Evolutionary conservation across 2,329 filamentous ascomycete genomes (phyloP).

Genomic region (Fusarium miscanthi): DNA sequence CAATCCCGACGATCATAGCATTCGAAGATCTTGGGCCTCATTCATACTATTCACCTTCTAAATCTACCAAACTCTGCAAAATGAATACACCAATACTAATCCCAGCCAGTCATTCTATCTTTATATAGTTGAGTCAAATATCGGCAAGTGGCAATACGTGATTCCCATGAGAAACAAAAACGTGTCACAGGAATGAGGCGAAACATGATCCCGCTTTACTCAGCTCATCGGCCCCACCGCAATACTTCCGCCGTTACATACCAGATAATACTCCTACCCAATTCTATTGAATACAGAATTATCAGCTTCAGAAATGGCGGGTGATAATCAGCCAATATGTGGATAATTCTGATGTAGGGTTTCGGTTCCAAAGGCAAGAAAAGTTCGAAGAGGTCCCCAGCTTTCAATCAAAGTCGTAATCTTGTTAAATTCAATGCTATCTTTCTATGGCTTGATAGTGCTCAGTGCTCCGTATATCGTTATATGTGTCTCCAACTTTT

Average conservation of each 20-base stretch:
- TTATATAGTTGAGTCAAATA: background rate
- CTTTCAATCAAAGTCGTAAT: background rate
- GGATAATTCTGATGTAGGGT: background rate
- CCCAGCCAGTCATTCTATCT: background rate
- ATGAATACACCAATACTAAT: no score
- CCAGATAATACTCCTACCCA: background rate
- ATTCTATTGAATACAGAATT: background rate
- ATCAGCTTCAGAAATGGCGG: background rate
- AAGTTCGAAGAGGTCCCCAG: background rate
- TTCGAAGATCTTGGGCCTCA: background rate
- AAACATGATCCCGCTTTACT: slow-evolving; percentile 10
- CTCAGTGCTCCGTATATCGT: background rate
- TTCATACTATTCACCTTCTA: background rate
- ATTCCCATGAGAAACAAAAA: background rate
- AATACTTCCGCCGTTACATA: background rate
- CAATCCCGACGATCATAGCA: background rate
- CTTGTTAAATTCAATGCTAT: background rate
- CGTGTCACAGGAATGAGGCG: slow-evolving; percentile 14
- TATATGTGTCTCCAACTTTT: background rate
- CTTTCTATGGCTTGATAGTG: slow-evolving; percentile 1
- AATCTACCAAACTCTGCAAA: background rate
- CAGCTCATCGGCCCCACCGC: slow-evolving; percentile 22
- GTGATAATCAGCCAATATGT: background rate
- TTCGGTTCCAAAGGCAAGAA: background rate
- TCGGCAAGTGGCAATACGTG: background rate